These are phyloP conservation scores for Neofusicoccum sp. DNA, from an alignment of 2,329 filamentous ascomycete genomes.

Conservation along the genomic window DNA sequence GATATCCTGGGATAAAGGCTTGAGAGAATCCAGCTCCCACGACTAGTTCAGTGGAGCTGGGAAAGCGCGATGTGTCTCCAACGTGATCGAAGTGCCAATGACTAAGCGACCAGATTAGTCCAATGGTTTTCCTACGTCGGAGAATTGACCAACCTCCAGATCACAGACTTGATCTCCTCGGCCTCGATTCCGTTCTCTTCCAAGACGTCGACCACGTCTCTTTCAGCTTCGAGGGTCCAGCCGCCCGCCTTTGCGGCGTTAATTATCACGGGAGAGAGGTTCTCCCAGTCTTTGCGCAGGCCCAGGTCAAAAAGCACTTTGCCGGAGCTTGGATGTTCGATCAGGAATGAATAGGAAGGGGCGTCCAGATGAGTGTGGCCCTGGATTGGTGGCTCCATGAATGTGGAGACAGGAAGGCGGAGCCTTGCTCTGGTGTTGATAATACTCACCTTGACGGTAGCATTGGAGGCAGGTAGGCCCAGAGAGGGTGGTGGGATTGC, in stretches of 20 bases:
- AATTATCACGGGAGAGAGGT: slow-evolving; percentile 23
- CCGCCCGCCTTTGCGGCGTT: slow-evolving; percentile 28
- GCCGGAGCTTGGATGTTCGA: not conserved
- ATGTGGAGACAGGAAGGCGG: not conserved
- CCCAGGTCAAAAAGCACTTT: slow-evolving; percentile 32
- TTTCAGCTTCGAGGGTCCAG: slow-evolving; percentile 41
- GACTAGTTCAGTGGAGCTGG: slow-evolving; percentile 45
- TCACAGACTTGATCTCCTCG: slow-evolving; percentile 36
- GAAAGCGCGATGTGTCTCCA: slow-evolving; percentile 51
- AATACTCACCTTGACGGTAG: not conserved
- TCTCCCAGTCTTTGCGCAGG: slow-evolving; percentile 47
- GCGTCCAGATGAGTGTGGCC: not conserved
- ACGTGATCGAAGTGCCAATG: slow-evolving; percentile 55
- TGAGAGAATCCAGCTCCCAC: slow-evolving; percentile 54
- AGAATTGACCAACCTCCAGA: slow-evolving; percentile 32
- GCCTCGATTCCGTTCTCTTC: slow-evolving; percentile 32
- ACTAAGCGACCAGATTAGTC: not conserved
- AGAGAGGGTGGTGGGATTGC: not conserved
- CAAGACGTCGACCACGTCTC: slow-evolving; percentile 43
- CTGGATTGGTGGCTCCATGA: not conserved
- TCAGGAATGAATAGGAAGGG: not conserved
- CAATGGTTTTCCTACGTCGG: not conserved
- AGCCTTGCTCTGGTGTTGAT: slow-evolving; percentile 4
- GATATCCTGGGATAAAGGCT: slow-evolving; percentile 49
- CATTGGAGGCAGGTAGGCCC: slow-evolving; percentile 23